These are phyloP conservation scores for Pythium plurisporium DNA, from an alignment of 352 stramenopile genomes.

Conservation along the genomic window DNA sequence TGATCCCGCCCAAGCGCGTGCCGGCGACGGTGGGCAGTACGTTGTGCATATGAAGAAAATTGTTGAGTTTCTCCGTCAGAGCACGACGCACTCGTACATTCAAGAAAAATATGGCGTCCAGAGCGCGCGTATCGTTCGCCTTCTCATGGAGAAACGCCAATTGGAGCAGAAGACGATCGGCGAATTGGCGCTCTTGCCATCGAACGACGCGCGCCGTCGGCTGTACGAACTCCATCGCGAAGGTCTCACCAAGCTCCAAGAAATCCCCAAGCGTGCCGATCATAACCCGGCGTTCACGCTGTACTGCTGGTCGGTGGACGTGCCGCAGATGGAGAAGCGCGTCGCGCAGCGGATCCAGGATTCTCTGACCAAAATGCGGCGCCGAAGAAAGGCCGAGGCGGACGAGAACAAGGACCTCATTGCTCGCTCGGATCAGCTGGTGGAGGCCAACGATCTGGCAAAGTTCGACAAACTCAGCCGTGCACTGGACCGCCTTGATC, in stretches of 20 bases:
- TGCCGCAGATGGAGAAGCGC: conserved; percentile 52
- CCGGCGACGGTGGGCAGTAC: conserved; percentile 82
- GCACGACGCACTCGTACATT: conserved; percentile 76
- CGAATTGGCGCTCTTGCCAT: conserved; percentile 76
- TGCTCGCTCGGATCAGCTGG: conserved; percentile 79
- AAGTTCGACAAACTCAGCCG: conserved; percentile 87
- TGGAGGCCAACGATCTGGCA: conserved; percentile 79
- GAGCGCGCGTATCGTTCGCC: conserved; percentile 78
- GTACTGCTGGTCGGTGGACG: conserved; percentile 83
- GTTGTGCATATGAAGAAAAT: conserved; percentile 90
- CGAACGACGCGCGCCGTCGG: conserved; percentile 72
- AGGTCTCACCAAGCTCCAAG: conserved; percentile 75
- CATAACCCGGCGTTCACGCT: conserved; percentile 88
- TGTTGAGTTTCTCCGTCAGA: conserved; percentile 68
- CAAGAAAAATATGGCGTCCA: conserved; percentile 76
- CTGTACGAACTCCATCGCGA: conserved; percentile 80
- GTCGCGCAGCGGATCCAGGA: conserved; percentile 67
- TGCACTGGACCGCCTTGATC: conserved; percentile 79
- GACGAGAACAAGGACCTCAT: conserved; percentile 88
- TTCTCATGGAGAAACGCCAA: conserved; percentile 84
- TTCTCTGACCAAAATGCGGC: conserved; percentile 65
- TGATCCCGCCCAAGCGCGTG: conserved; percentile 47
- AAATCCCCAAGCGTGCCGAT: conserved; percentile 84
- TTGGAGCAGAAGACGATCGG: conserved; percentile 85
- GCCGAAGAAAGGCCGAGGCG: conserved; percentile 66